Conservation (phyloP, 2,329 filamentous ascomycete species). For the Emericellopsis atlantica region DNA sequence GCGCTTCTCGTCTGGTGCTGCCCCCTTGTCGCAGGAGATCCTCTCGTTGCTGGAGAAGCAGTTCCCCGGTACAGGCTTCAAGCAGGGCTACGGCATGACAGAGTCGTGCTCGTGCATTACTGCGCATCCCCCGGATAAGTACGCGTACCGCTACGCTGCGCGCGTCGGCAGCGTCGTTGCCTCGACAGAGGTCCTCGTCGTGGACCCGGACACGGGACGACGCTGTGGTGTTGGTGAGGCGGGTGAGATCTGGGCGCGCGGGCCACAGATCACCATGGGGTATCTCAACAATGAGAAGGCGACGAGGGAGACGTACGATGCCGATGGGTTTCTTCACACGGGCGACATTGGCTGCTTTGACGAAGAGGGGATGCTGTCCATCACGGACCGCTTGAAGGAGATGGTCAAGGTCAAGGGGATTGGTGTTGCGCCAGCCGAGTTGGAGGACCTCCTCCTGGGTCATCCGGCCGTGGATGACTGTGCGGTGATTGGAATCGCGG, state of each 20-base stretch:
- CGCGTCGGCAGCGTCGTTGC: slow-evolving; percentile 43
- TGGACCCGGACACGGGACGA: slow-evolving; percentile 37
- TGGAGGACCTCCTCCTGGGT: slow-evolving; percentile 49
- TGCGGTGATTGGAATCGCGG: slow-evolving; percentile 38
- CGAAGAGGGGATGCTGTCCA: slow-evolving; percentile 39
- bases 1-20: slow-evolving; percentile 47
- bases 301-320: slow-evolving; percentile 35
- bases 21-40: slow-evolving; percentile 43
- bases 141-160: slow-evolving; percentile 43
- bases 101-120: slow-evolving; percentile 53
- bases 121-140: slow-evolving; percentile 41
- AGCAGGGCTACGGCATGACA: slow-evolving; percentile 58
- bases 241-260: slow-evolving; percentile 33
- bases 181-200: slow-evolving; percentile 45
- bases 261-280: slow-evolving; percentile 36
- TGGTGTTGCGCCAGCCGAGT: slow-evolving; percentile 48
- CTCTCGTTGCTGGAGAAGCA: slow-evolving; percentile 39
- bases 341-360: slow-evolving; percentile 45
- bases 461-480: slow-evolving; percentile 43
- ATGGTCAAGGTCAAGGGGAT: slow-evolving; percentile 58
- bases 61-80: slow-evolving; percentile 48
- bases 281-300: slow-evolving; percentile 30
- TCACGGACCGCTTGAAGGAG: slow-evolving; percentile 52
- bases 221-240: slow-evolving; percentile 38
- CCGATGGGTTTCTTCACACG: slow-evolving; percentile 45